A percentile compares a stretch with the other conserved stretches of the same genome.
phyloP scores from a whole-genome alignment of 192 early-diverging fungal species.

The Phlyctochytrium bullatum region DNA sequence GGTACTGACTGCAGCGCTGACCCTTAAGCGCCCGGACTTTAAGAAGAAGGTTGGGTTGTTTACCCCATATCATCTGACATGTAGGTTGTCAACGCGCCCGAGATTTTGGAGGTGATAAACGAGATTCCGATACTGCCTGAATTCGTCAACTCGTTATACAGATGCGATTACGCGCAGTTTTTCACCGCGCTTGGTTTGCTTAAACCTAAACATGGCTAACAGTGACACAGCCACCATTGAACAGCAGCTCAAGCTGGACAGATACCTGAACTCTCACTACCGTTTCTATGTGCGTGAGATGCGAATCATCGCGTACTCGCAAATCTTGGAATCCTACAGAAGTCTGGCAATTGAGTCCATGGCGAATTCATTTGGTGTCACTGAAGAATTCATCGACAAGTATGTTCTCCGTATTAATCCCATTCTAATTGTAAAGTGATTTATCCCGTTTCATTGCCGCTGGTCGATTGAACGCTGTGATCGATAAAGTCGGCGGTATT shows the following conservation, averaged over 20 bases:
- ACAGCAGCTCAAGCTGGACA: conserved; percentile 66
- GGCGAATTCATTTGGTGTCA: conserved; percentile 96
- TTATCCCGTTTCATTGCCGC: conserved; percentile 92
- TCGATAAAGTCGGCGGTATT: conserved; percentile 98
- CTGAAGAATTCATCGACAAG: conserved; percentile 91
- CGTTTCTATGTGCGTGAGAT: conserved; percentile 96
- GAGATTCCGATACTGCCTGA: conserved; percentile 84
- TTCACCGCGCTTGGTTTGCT: conserved; percentile 75
- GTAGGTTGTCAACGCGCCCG: conserved; percentile 88
- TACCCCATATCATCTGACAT: not conserved
- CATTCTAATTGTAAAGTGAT: conserved; percentile 57
- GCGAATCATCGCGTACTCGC: conserved; percentile 95
- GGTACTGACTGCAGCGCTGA: conserved; percentile 82
- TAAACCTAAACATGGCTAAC: not conserved
- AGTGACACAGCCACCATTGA: conserved; percentile 71
- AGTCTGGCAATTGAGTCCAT: conserved; percentile 92
- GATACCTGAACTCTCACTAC: conserved; percentile 83
- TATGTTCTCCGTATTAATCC: conserved; percentile 25
- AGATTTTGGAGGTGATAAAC: conserved; percentile 91
- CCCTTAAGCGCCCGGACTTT: conserved; percentile 86
- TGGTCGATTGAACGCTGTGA: conserved; percentile 95
- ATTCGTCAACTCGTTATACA: conserved; percentile 84
- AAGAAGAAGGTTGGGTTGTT: conserved; percentile 78
- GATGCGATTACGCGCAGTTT: conserved; percentile 90
- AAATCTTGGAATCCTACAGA: conserved; percentile 92